Conservation (phyloP, 73 alveolate genomes). For the Diophrys sp. region DNA sequence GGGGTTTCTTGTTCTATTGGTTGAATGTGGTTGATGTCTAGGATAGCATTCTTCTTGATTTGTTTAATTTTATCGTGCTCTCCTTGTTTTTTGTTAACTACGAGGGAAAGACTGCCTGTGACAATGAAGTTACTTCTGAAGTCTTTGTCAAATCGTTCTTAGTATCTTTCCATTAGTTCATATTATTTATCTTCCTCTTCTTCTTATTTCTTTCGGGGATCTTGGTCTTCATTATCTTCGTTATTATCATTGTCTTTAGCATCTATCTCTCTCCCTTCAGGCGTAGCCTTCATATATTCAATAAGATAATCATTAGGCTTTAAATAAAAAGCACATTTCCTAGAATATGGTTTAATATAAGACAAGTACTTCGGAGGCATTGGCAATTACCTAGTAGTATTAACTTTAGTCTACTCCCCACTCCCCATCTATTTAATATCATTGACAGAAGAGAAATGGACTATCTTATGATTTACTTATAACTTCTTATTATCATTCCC, state of each 20-base stretch:
- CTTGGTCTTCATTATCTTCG: slow-evolving; percentile 1
- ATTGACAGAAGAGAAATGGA: not conserved
- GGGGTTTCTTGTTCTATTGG: too few relatives aligned
- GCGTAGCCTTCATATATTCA: not conserved
- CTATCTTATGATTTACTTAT: not conserved
- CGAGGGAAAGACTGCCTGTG: not conserved
- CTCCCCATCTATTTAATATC: not conserved
- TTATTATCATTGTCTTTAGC: not conserved
- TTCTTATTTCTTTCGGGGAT: not conserved
- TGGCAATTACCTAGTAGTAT: too few relatives aligned
- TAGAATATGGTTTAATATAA: not conserved
- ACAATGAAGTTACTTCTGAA: not conserved
- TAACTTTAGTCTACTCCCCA: not conserved
- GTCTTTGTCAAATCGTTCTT: not conserved
- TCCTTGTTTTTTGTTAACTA: not conserved
- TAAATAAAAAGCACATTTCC: not conserved
- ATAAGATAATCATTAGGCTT: not conserved
- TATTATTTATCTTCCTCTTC: not conserved
- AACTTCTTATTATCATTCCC: not conserved
- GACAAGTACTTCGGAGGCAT: not conserved
- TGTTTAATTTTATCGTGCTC: too few relatives aligned
- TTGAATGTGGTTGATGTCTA: too few relatives aligned
- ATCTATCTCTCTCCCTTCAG: not conserved
- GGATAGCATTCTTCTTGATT: too few relatives aligned
- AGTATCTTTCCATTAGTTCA: not conserved